A percentile compares a stretch with the other conserved stretches of the same genome.
Evolutionary conservation across 2,329 filamentous ascomycete species (phyloP).

Genomic region (Paraphoma chrysanthemicola): DNA sequence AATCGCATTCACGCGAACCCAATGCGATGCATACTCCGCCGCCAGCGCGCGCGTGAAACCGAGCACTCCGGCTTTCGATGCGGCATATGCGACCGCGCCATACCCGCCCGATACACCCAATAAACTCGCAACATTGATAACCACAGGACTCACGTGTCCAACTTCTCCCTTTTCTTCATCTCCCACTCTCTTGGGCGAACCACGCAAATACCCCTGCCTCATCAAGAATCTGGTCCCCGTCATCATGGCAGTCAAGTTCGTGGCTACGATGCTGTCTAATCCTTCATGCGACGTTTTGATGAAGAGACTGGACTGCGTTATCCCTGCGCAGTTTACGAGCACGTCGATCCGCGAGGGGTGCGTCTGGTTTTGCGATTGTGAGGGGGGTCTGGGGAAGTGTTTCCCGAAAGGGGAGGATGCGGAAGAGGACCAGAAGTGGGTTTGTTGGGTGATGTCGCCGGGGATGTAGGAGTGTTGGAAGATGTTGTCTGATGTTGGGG

Average conservation of each 20-base stretch:
- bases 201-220: slow-evolving; percentile 37
- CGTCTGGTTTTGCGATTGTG: neutral
- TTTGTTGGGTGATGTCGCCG: slow-evolving; percentile 25
- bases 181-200: slow-evolving; percentile 22
- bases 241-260: slow-evolving; percentile 74
- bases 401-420: too few relatives aligned
- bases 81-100: slow-evolving; percentile 77
- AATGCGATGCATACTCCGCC: slow-evolving; percentile 64
- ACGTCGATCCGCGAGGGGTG: slow-evolving; percentile 50
- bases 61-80: slow-evolving; percentile 80
- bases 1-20: slow-evolving; percentile 79
- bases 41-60: slow-evolving; percentile 73
- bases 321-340: slow-evolving; percentile 81
- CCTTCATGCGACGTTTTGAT: slow-evolving; percentile 58
- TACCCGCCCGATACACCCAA: slow-evolving; percentile 72
- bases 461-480: slow-evolving; percentile 31
- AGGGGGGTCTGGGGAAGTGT: too few relatives aligned
- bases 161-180: neutral
- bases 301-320: slow-evolving; percentile 72
- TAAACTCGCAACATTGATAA: slow-evolving; percentile 83
- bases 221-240: slow-evolving; percentile 64
- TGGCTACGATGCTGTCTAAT: slow-evolving; percentile 67
- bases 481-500: neutral
- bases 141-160: slow-evolving; percentile 52
- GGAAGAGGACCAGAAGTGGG: neutral